phyloP scores from a whole-genome alignment of 1,284 basidiomycete species.

The Blastosporella zonata region DNA sequence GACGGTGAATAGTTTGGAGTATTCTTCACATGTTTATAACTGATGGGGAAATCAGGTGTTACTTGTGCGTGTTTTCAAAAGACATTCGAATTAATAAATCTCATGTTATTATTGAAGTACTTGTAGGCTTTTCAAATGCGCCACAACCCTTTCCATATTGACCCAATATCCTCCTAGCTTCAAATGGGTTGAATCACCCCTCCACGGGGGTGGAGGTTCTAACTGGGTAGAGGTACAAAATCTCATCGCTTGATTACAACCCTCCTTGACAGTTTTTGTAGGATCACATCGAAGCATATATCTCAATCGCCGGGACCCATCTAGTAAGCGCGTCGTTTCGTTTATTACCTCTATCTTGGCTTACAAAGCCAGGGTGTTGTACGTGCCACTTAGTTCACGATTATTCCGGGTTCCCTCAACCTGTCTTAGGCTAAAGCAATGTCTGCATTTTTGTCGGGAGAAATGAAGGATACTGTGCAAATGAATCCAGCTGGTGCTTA shows the following conservation, averaged over 20 bases:
- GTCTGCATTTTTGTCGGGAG: conserved; percentile 85
- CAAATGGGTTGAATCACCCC: conserved; percentile 94
- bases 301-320: conserved; percentile 88
- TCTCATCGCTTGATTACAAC: background rate
- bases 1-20: conserved; percentile 46
- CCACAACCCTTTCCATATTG: background rate
- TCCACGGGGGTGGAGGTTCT: conserved; percentile 82
- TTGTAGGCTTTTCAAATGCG: conserved; percentile 42
- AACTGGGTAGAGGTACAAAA: conserved; percentile 84
- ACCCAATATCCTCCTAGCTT: conserved; percentile 44
- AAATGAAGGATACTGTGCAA: conserved; percentile 95
- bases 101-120: conserved; percentile 41
- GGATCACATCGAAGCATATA: conserved; percentile 79
- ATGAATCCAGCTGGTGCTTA: conserved; percentile 85
- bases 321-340: conserved; percentile 46
- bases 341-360: background rate
- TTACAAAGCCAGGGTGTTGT: conserved; percentile 59
- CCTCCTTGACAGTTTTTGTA: conserved; percentile 24
- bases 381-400: conserved; percentile 26
- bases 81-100: background rate
- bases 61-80: conserved; percentile 18
- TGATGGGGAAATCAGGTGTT: conserved; percentile 10
- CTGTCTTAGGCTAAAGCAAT: conserved; percentile 81
- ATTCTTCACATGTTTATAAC: background rate
- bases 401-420: conserved; percentile 1